These are phyloP conservation scores for Neoboletus brunneissimus DNA, from an alignment of 768 basidiomycete species.

Conservation along the genomic window DNA sequence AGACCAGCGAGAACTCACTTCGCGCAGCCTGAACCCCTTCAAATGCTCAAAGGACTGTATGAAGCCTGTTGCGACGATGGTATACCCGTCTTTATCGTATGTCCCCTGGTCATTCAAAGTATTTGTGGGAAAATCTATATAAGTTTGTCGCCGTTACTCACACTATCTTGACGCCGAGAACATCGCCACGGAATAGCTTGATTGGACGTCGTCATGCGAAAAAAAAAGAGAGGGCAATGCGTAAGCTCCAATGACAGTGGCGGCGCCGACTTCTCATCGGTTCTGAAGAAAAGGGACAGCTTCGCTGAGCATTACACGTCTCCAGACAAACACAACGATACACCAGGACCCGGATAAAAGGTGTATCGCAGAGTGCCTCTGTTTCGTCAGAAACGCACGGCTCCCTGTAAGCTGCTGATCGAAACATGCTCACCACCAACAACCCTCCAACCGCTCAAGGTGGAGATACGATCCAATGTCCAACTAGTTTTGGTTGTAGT, in stretches of 20 bases:
- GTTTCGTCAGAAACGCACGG: too few species aligned
- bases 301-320: not conserved
- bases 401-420: too few species aligned
- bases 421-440: not conserved
- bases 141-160: not conserved
- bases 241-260: too few species aligned
- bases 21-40: not conserved
- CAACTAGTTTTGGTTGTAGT: not conserved
- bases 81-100: not conserved
- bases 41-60: not conserved
- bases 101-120: too few species aligned
- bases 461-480: too few species aligned
- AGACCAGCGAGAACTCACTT: not conserved
- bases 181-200: too few species aligned
- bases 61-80: not conserved
- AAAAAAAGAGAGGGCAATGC: not conserved
- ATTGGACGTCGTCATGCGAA: not conserved
- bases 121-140: not conserved
- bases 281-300: not conserved
- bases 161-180: not conserved
- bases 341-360: constrained; percentile 1
- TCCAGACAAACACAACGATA: not conserved
- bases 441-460: too few species aligned
- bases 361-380: too few species aligned
- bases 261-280: not conserved